Conservation (phyloP, 1,284 basidiomycete genomes). For the Phlebopus sp. region DNA sequence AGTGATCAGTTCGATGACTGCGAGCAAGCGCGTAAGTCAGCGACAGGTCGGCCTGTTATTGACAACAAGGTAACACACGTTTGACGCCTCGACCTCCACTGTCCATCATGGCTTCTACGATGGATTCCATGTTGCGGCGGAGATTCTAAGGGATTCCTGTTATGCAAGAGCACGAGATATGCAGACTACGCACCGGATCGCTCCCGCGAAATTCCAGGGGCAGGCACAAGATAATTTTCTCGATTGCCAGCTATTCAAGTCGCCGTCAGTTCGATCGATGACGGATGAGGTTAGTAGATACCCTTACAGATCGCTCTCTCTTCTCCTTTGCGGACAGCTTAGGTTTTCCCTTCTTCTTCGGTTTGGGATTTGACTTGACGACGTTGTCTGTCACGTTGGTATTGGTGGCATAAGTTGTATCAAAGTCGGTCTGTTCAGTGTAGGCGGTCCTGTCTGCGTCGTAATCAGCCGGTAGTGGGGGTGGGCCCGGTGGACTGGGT, state of each 20-base stretch:
- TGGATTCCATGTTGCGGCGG: constrained; percentile 73
- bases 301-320: constrained; percentile 70
- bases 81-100: constrained; percentile 51
- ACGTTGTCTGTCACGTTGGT: constrained; percentile 40
- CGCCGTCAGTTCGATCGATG: not conserved
- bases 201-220: constrained; percentile 90
- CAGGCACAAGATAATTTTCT: constrained; percentile 73
- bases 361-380: constrained; percentile 35
- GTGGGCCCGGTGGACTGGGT: constrained; percentile 12
- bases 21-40: constrained; percentile 2
- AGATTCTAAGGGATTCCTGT: constrained; percentile 46
- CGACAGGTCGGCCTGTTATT: not conserved
- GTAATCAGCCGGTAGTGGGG: constrained; percentile 19
- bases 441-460: constrained; percentile 44
- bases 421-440: constrained; percentile 34
- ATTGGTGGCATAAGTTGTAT: constrained; percentile 38
- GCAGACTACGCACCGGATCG: constrained; percentile 61
- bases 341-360: constrained; percentile 65
- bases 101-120: constrained; percentile 69
- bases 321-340: constrained; percentile 79
- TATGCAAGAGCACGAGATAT: not conserved
- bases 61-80: constrained; percentile 38
- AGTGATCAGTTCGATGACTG: constrained; percentile 78
- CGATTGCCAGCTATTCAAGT: constrained; percentile 56
- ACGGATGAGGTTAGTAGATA: not conserved